Percentiles rank a stretch among this genome's conserved stretches.
phyloP scores from a whole-genome alignment of 2,329 filamentous ascomycete genomes.

The Fusarium mangiferae region DNA sequence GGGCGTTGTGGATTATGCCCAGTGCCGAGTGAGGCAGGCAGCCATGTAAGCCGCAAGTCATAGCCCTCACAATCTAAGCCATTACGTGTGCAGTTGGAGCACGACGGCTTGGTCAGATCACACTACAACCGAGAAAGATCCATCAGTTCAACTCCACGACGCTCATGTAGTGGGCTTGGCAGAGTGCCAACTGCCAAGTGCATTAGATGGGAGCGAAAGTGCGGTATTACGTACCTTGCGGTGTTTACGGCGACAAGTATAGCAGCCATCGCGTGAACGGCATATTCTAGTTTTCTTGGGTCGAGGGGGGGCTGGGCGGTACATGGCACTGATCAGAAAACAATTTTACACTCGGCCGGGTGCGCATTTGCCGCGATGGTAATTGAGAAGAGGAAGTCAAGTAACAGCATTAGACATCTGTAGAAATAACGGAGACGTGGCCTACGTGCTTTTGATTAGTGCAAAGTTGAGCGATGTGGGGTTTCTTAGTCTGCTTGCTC shows the following conservation, averaged over 20 bases:
- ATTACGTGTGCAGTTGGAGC: neutral
- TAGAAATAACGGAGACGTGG: neutral
- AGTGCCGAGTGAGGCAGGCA: neutral
- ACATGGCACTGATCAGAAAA: neutral
- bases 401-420: neutral
- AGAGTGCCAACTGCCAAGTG: neutral
- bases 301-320: neutral
- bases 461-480: rapidly evolving
- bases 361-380: neutral
- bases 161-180: neutral
- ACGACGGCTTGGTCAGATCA: neutral
- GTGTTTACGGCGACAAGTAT: neutral
- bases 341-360: neutral
- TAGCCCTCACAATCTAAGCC: neutral
- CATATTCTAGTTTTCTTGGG: neutral
- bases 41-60: neutral
- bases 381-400: neutral
- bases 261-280: neutral
- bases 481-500: neutral
- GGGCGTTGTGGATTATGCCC: neutral
- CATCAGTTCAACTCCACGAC: neutral
- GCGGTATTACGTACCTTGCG: neutral
- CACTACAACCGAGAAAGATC: neutral
- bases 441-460: neutral
- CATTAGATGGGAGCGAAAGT: neutral